Evolutionary conservation across 2,329 filamentous ascomycete species (phyloP).

Genomic region (Lizonia empirigonia): DNA sequence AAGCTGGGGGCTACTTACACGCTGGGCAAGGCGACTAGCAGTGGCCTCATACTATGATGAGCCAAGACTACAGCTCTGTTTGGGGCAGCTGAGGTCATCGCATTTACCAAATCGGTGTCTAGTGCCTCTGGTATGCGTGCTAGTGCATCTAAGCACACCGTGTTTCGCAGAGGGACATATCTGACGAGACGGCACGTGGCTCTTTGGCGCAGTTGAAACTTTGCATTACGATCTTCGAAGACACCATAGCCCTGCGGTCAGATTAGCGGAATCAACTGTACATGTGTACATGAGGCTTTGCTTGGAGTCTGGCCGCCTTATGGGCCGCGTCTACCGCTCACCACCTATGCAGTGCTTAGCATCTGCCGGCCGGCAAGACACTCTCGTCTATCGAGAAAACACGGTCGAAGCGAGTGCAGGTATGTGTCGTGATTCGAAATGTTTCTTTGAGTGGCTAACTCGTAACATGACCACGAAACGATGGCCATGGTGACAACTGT

Average conservation of each 20-base stretch:
- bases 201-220: no score
- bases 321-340: background rate
- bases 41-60: background rate
- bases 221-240: background rate
- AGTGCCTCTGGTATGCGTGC: conserved; percentile 19
- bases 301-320: no score
- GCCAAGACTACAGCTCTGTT: conserved; percentile 13
- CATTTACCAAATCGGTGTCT: conserved; percentile 25
- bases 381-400: no score
- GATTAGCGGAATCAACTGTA: background rate
- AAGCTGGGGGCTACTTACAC: background rate
- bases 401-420: no score
- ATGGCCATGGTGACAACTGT: no score
- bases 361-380: no score
- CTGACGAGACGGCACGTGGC: background rate
- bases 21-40: background rate
- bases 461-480: no score
- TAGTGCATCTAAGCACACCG: conserved; percentile 23
- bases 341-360: no score
- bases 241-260: conserved; percentile 9
- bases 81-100: conserved; percentile 11
- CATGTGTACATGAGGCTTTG: no score
- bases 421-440: no score
- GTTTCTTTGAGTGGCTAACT: no score
- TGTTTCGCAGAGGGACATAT: conserved; percentile 5